Percentiles rank a stretch among this genome's conserved stretches.
These are phyloP conservation scores for Arabis alpina DNA, from an alignment of 345 rosid species.

Conservation along the genomic window DNA sequence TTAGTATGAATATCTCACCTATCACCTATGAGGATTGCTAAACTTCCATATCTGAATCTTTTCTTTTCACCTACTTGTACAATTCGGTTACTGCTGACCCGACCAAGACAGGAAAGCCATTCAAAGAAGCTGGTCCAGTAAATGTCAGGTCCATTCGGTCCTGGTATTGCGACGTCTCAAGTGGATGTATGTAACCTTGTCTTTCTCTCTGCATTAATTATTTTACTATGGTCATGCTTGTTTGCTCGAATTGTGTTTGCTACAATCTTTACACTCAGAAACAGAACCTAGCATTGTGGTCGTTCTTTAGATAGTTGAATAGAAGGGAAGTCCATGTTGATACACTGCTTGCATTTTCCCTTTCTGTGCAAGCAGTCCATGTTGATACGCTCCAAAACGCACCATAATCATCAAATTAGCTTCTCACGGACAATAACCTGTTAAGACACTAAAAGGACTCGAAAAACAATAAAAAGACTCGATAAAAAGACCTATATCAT, in stretches of 20 bases:
- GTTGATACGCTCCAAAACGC: no score
- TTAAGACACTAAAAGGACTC: no score
- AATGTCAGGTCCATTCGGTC: no score
- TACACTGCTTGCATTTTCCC: slow-evolving; percentile 1
- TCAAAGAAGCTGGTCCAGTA: not conserved
- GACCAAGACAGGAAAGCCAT: not conserved
- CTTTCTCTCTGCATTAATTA: slow-evolving; percentile 16
- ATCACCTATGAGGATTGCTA: not conserved
- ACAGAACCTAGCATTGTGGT: not conserved
- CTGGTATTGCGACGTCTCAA: slow-evolving; percentile 22
- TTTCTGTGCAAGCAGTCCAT: slow-evolving; percentile 1
- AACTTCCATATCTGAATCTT: slow-evolving; percentile 11
- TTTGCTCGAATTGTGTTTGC: no score
- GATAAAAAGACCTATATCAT: no score
- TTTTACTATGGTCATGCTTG: slow-evolving; percentile 12
- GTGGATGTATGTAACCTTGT: slow-evolving; percentile 31
- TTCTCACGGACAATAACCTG: no score
- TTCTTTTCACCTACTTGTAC: not conserved
- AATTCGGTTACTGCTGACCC: slow-evolving; percentile 13
- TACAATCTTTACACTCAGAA: no score
- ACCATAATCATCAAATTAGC: no score
- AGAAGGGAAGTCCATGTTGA: not conserved
- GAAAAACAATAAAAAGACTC: no score
- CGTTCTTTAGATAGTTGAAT: slow-evolving; percentile 10
- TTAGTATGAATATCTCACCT: not conserved